A percentile compares a stretch with the other conserved stretches of the same genome.
Conservation (phyloP, 495 filamentous ascomycete genomes). For the Penicillium herquei region DNA sequence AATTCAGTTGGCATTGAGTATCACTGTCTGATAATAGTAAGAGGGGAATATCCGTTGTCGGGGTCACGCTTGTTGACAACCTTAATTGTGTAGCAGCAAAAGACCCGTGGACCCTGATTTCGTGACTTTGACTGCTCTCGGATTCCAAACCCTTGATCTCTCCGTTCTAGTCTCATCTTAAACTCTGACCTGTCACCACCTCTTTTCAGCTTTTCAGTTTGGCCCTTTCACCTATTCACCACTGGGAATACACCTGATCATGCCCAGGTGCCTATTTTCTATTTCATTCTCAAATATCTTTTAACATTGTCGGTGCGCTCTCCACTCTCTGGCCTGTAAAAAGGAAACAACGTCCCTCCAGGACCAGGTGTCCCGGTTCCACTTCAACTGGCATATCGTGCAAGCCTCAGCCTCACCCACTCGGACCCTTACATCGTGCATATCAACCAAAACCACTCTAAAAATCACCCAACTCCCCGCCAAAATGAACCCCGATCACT, state of each 20-base stretch:
- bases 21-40: neutral
- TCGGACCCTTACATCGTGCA: neutral
- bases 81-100: neutral
- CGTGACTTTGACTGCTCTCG: too few relatives aligned
- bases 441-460: neutral
- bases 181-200: constrained; percentile 7
- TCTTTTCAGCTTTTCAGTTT: constrained; percentile 3
- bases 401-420: neutral
- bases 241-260: neutral
- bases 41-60: constrained; percentile 15
- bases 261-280: neutral
- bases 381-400: too few relatives aligned
- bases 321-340: too few relatives aligned
- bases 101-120: neutral
- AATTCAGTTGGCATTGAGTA: neutral
- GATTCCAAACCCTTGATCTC: neutral
- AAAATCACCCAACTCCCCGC: neutral
- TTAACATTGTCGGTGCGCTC: too few relatives aligned
- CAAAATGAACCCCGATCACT: constrained; percentile 1
- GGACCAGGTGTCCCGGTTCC: too few relatives aligned
- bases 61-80: constrained; percentile 18
- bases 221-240: constrained; percentile 4
- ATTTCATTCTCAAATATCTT: neutral
- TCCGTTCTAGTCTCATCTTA: neutral
- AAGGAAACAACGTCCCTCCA: too few relatives aligned